Evolutionary conservation across 345 rosid species (phyloP), one percentile per base, ranked within the genome.

Genomic region (Pseudoturritis turrita): DNA sequence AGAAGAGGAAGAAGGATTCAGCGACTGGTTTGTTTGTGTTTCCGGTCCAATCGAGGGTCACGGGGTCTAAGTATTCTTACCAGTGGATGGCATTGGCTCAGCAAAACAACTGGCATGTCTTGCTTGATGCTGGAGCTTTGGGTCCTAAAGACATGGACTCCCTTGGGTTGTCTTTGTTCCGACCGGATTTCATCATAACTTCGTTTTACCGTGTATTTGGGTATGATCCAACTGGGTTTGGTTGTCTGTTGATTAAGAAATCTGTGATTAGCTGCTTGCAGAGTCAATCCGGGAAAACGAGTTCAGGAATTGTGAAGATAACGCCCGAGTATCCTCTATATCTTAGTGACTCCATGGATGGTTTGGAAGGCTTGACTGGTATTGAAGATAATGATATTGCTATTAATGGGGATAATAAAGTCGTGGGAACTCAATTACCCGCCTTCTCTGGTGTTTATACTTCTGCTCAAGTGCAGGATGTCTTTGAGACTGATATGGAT

Each of bases 61-160:
- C 97, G 0, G 99, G 99, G 10, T 89, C 97, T 1, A 96, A 96
- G 81, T 96, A 96, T 78, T 96, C 99, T 0, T 96, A 96, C 76
- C 99, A 96, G 58, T 96, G 99, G 99, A 96, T 96, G 99, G 92
- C 98, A 5, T 73, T 92, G 58, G 99, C 99, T 70, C 99, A 96
- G 79, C 99, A 92, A 78, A 96, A 96, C 76, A 83, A 87, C 65
- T 96, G 99, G 99, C 99, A 96, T 65, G 99, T 96, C 62, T 81
- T 92, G 79, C 97, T 96, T 79, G 99, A 96, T 70, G 99, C 99
- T 31, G 99, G 99, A 2, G 86, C 99, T 25, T 81, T 96, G 56
- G 99, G 99, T 76, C 99, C 99, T 47, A 96, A 96, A 73, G 99
- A 96, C 72, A 96, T 96, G 99, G 99, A 96, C 70, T 96, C 99